Base-by-base conservation (phyloP, 164 flowering plant species). In the Magnolia changhungtana region DNA sequence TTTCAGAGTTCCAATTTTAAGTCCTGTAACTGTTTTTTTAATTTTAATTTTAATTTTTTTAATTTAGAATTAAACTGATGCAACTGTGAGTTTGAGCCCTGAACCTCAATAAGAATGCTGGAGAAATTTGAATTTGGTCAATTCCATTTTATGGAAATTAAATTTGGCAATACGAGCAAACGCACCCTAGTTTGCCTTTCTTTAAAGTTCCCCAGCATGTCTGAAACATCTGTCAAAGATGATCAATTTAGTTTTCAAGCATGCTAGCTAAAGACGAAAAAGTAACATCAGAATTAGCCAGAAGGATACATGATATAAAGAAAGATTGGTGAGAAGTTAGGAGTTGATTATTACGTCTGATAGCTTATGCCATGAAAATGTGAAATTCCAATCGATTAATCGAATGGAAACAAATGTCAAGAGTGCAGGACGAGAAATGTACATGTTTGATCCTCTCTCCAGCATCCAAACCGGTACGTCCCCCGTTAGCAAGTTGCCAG, bases 401-500 rank as follows among this genome's bases (percentile, higher is more conserved):
- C 10, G 6, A 61, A 21, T 64, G 51, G 52, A 63, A 19, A 63
- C 67, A 5, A 18, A 21, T 63, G 23, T 18, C 19, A 63, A 58
- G 24, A 1, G 14, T 16, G 1, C 13, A 27, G 8, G 29, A 61
- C 59, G 19, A 78, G 80, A 75, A 75, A 83, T 89, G 61, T 89
- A 90, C 95, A 89, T 74, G 81, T 71, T 85, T 7, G 65, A 74
- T 70, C 91, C 95, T 9, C 79, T 78, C 73, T 52, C 80, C 83
- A 86, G 71, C 80, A 93, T 80, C 72, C 84, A 81, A 19, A 80
- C 83, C 11, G 92, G 96, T 45, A 91, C 75, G 68, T 65, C 74
- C 80, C 98, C 96, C 74, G 77, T 84, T 6, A 93, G 85, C 76
- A 80, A 69, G 84, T 93, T 93, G 75, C 89, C 85, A 61, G 86